Evolutionary conservation across 306 rosid genomes (phyloP).

Genomic region (Quercus parvula): DNA sequence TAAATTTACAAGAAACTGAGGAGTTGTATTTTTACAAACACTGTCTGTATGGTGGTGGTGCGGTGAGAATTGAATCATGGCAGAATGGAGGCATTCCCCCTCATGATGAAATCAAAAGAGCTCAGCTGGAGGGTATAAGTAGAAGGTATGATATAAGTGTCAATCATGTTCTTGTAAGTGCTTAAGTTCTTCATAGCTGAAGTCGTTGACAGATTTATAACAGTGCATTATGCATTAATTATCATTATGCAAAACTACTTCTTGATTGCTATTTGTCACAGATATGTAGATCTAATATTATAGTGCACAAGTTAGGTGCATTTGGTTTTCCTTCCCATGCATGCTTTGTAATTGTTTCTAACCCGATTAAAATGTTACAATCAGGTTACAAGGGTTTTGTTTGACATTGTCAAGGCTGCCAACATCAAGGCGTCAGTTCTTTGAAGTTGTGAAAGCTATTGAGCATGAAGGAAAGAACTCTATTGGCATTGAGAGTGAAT

Average conservation of each 20-base stretch:
- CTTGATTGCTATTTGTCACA: too few relatives aligned
- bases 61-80: slow-evolving; percentile 6
- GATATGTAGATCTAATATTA: not conserved
- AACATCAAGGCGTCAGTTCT: slow-evolving; percentile 22
- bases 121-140: slow-evolving; percentile 20
- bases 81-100: slow-evolving; percentile 20
- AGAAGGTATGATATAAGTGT: slow-evolving; percentile 11
- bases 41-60: slow-evolving; percentile 18
- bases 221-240: not conserved
- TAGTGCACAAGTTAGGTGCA: not conserved
- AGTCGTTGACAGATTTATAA: not conserved
- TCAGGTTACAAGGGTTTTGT: slow-evolving; percentile 26
- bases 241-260: too few relatives aligned
- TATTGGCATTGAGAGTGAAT: not conserved
- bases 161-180: not conserved
- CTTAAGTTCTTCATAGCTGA: not conserved
- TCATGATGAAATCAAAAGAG: slow-evolving; percentile 15
- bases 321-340: too few relatives aligned
- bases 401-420: slow-evolving; percentile 23
- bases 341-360: not conserved
- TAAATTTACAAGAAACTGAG: slow-evolving; percentile 19
- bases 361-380: not conserved
- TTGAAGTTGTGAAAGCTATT: slow-evolving; percentile 1
- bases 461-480: slow-evolving; percentile 11
- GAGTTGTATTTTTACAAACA: slow-evolving; percentile 18